Conservation (phyloP, 164 flowering plant species). For the Liriodendron chinense region DNA sequence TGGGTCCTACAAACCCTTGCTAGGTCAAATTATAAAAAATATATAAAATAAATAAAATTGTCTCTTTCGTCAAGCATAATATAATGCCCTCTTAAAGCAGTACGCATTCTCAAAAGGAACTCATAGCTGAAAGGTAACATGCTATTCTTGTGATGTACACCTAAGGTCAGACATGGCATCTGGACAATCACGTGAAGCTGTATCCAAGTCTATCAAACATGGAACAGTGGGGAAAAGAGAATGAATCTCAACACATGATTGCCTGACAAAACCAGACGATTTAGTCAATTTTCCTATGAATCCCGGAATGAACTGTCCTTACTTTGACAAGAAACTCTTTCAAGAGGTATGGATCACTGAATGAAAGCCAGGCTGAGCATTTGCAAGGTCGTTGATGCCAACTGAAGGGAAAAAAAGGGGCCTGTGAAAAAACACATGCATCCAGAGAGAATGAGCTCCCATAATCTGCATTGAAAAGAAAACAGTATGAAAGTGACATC, state of each 20-base stretch:
- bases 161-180: background rate
- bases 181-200: background rate
- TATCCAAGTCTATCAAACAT: background rate
- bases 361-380: slow-evolving; percentile 62
- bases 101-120: too few species aligned
- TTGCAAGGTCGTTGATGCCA: slow-evolving; percentile 75
- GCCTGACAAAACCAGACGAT: background rate
- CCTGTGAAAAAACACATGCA: background rate
- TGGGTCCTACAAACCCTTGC: too few species aligned
- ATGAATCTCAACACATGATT: background rate
- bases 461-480: slow-evolving; percentile 53
- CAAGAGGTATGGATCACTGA: slow-evolving; percentile 38
- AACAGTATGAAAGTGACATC: background rate
- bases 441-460: slow-evolving; percentile 58
- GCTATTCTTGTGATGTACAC: background rate
- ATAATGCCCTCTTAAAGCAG: too few species aligned
- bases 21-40: too few species aligned
- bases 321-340: slow-evolving; percentile 77
- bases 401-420: slow-evolving; percentile 35
- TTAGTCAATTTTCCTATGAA: background rate
- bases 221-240: too few species aligned
- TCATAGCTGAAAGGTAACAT: too few species aligned
- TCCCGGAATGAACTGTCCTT: slow-evolving; percentile 18
- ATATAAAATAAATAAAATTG: too few species aligned
- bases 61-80: too few species aligned